phyloP scores from a whole-genome alignment of 83 land plant species.

The Thuja plicata region DNA sequence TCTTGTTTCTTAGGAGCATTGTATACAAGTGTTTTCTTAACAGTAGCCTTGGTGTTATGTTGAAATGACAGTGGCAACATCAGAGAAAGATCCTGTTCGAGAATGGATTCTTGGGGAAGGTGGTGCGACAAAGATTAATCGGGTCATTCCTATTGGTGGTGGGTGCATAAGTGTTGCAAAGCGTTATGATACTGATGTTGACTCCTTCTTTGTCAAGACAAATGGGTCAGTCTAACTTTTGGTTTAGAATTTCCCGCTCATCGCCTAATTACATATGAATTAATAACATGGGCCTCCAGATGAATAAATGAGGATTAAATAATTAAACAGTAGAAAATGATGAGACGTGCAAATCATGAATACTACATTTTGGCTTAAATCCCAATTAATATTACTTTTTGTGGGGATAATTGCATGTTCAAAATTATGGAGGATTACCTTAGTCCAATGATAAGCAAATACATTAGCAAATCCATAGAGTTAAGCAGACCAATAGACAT shows the following conservation, averaged over 20 bases:
- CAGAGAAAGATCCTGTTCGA: slow-evolving; percentile 75
- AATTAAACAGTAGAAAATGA: background rate
- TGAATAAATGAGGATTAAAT: background rate
- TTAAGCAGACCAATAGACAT: background rate
- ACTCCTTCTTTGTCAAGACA: slow-evolving; percentile 94
- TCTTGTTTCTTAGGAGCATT: background rate
- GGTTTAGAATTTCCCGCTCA: background rate
- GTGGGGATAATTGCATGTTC: background rate
- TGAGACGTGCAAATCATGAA: background rate
- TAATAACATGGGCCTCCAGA: background rate
- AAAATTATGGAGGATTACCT: background rate
- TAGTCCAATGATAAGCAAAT: background rate
- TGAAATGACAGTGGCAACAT: slow-evolving; percentile 41
- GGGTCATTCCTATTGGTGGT: slow-evolving; percentile 76
- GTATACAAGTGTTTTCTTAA: background rate
- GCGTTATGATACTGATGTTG: slow-evolving; percentile 89
- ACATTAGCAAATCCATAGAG: background rate
- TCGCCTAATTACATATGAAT: background rate
- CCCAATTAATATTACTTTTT: background rate
- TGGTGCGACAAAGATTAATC: slow-evolving; percentile 69
- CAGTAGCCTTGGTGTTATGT: background rate
- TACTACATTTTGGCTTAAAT: background rate
- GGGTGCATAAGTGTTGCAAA: slow-evolving; percentile 93
- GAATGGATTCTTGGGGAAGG: slow-evolving; percentile 97
- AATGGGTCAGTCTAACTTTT: slow-evolving; percentile 55